Percentiles rank a stretch among this genome's conserved stretches.
Evolutionary conservation across 257 asterid species (phyloP).

Genomic region (Ilex asprella): DNA sequence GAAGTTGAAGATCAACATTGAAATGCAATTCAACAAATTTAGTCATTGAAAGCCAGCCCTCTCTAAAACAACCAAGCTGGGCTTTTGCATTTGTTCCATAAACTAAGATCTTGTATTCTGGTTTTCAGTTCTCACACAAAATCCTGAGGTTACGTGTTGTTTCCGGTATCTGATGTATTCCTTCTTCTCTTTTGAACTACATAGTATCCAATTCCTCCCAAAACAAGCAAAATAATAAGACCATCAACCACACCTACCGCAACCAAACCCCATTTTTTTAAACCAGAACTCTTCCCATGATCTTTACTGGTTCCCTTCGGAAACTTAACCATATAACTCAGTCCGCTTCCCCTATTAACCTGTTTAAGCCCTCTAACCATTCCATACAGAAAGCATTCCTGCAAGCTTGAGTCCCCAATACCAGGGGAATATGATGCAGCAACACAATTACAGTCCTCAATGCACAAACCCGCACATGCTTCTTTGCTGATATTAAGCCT

Average conservation of each 20-base stretch:
- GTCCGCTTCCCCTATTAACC: conserved; percentile 30
- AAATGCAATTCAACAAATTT: not conserved
- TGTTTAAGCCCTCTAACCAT: conserved; percentile 61
- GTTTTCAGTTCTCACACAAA: too few relatives aligned
- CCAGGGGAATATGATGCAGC: conserved; percentile 41
- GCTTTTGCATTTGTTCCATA: too few relatives aligned
- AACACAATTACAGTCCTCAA: conserved; percentile 57
- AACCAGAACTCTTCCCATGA: conserved; percentile 34
- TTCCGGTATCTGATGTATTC: conserved; percentile 8
- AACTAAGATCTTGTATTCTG: too few relatives aligned
- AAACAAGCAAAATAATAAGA: conserved; percentile 43
- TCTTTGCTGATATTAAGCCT: conserved; percentile 30
- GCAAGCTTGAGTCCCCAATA: not conserved
- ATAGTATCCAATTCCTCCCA: conserved; percentile 57
- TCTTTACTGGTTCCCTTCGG: conserved; percentile 30
- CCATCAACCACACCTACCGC: conserved; percentile 70
- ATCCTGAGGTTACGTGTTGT: conserved; percentile 3
- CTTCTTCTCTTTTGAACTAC: conserved; percentile 42
- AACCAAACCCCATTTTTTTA: conserved; percentile 58
- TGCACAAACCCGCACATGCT: conserved; percentile 44
- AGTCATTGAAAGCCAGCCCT: too few relatives aligned
- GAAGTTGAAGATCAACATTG: too few relatives aligned
- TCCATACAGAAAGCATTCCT: conserved; percentile 42
- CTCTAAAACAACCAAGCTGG: too few relatives aligned
- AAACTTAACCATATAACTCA: conserved; percentile 54